Percentiles rank a stretch among this genome's conserved stretches.
These are phyloP conservation scores for Phytopythium aichiense DNA, from an alignment of 352 stramenopile species.

Conservation along the genomic window DNA sequence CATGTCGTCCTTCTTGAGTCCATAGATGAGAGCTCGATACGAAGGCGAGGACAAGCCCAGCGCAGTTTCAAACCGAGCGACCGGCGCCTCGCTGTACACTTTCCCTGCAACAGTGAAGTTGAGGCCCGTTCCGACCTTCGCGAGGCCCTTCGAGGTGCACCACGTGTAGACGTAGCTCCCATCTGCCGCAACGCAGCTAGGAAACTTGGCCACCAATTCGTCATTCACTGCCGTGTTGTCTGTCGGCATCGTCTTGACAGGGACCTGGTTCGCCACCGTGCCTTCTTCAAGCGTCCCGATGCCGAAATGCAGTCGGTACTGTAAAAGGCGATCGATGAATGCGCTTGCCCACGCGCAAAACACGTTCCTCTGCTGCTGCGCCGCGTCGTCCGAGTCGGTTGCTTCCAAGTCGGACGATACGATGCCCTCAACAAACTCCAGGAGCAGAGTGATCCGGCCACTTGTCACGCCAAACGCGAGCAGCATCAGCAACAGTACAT, in stretches of 20 bases:
- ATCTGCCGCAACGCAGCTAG: constrained; percentile 41
- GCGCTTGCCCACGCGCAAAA: constrained; percentile 36
- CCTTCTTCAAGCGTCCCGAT: constrained; percentile 46
- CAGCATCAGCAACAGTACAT: constrained; percentile 40
- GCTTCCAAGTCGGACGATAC: neutral
- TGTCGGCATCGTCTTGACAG: constrained; percentile 35
- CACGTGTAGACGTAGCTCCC: constrained; percentile 69
- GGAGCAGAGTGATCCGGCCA: constrained; percentile 38
- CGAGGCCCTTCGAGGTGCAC: constrained; percentile 33
- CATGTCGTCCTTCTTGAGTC: constrained; percentile 22
- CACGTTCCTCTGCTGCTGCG: neutral
- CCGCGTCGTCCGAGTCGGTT: constrained; percentile 3
- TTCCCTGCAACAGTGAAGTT: constrained; percentile 73
- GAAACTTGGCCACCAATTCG: constrained; percentile 9
- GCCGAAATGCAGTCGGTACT: constrained; percentile 49
- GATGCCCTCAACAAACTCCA: constrained; percentile 45
- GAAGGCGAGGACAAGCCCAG: constrained; percentile 7
- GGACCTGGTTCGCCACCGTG: constrained; percentile 37
- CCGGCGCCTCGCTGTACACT: constrained; percentile 41
- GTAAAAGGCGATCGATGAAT: constrained; percentile 41
- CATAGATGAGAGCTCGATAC: constrained; percentile 32
- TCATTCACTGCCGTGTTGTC: constrained; percentile 1
- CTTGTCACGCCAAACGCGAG: constrained; percentile 55
- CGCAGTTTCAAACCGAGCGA: constrained; percentile 21
- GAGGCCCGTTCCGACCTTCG: constrained; percentile 63